phyloP scores from a whole-genome alignment of 495 filamentous ascomycete genomes.

The Tirmania nivea region DNA sequence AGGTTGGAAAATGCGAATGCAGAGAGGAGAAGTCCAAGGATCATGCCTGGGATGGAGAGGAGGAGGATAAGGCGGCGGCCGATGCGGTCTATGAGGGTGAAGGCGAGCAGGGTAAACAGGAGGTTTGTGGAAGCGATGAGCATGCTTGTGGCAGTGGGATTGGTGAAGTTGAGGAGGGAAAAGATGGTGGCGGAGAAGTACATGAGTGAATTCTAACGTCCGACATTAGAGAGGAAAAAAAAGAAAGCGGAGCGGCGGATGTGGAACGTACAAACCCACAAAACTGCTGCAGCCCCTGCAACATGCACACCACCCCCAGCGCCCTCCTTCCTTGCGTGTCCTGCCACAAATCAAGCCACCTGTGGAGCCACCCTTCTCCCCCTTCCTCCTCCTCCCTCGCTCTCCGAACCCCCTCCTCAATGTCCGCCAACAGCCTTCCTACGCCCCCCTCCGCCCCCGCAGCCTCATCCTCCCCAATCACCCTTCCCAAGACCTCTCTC shows the following conservation, averaged over 20 bases:
- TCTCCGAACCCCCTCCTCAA: constrained; percentile 41
- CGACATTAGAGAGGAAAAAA: not conserved
- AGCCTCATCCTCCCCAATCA: constrained; percentile 34
- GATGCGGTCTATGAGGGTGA: constrained; percentile 56
- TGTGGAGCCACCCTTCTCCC: constrained; percentile 15
- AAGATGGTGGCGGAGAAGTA: constrained; percentile 91
- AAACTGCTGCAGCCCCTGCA: constrained; percentile 75
- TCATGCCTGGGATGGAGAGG: constrained; percentile 70
- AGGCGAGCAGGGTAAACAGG: constrained; percentile 51
- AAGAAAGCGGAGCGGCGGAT: not conserved
- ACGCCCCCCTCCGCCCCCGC: constrained; percentile 28
- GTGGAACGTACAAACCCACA: constrained; percentile 40
- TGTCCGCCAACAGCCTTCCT: constrained; percentile 42
- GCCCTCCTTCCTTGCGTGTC: constrained; percentile 52
- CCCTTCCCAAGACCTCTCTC: constrained; percentile 36
- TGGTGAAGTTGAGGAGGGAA: constrained; percentile 50
- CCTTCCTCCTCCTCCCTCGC: constrained; percentile 16
- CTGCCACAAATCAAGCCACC: constrained; percentile 33
- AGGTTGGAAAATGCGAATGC: constrained; percentile 45
- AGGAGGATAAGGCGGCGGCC: constrained; percentile 66
- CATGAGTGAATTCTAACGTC: constrained; percentile 63
- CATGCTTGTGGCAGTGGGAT: constrained; percentile 61
- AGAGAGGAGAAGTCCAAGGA: constrained; percentile 42
- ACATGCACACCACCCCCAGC: constrained; percentile 58
- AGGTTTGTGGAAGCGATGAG: constrained; percentile 72